phyloP scores from a whole-genome alignment of 2,329 filamentous ascomycete species.

The Hypoxylon sp. region DNA sequence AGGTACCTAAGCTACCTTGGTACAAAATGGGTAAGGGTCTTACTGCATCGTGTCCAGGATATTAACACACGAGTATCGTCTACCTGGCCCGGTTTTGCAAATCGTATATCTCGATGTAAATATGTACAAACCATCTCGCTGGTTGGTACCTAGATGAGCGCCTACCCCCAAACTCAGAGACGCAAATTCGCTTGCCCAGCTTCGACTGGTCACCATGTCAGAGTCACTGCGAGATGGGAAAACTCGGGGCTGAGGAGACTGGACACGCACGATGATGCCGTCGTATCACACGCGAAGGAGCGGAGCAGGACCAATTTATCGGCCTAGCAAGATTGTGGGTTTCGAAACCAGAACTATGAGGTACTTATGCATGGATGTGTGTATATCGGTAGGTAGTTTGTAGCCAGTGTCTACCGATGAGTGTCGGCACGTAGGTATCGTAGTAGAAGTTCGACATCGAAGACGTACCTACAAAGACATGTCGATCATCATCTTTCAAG shows the following conservation, averaged over 20 bases:
- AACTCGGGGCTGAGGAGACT: not conserved
- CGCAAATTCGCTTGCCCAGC: not conserved
- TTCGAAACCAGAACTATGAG: not conserved
- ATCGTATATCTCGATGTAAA: not conserved
- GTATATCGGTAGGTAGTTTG: not conserved
- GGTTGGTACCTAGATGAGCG: not conserved
- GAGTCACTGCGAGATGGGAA: not conserved
- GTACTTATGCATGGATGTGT: not conserved
- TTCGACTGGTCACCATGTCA: not conserved
- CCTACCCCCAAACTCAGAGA: not conserved
- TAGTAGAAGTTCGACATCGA: conserved; percentile 32
- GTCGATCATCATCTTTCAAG: conserved; percentile 33
- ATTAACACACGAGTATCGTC: too few relatives aligned
- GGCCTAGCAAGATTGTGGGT: not conserved
- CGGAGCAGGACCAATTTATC: not conserved
- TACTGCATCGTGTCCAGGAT: not conserved
- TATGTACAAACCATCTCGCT: not conserved
- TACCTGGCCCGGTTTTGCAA: not conserved
- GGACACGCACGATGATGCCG: not conserved
- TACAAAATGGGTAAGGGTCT: too few relatives aligned
- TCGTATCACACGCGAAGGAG: not conserved
- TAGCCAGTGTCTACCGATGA: conserved; percentile 1
- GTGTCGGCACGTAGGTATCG: not conserved
- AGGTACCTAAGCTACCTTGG: too few relatives aligned
- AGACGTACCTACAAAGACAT: conserved; percentile 21